Conservation (phyloP, 371 early-diverging fungal genomes). For the Synchytrium microbalum region DNA sequence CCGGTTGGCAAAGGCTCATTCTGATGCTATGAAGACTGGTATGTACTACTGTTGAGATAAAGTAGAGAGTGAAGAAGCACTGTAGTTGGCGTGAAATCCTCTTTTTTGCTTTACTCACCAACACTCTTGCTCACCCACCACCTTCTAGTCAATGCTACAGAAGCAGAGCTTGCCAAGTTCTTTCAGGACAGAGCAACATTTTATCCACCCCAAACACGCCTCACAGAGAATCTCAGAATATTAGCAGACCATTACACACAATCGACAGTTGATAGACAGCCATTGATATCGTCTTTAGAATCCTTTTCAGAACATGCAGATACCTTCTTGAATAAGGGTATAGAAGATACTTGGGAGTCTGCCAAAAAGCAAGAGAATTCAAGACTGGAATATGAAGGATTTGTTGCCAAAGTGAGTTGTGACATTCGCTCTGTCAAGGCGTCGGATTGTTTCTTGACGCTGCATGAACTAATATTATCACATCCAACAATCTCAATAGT, state of each 20-base stretch:
- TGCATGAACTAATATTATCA: not conserved
- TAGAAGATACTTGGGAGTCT: not conserved
- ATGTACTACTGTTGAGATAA: too few relatives aligned
- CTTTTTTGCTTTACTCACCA: not conserved
- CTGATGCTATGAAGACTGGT: not conserved
- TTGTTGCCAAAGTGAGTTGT: not conserved
- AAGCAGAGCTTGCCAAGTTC: not conserved
- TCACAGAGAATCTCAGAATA: not conserved
- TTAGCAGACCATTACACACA: not conserved
- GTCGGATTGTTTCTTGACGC: too few relatives aligned
- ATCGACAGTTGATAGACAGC: not conserved
- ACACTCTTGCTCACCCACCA: not conserved
- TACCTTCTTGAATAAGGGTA: not conserved
- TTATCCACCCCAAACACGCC: not conserved
- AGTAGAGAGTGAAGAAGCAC: too few relatives aligned
- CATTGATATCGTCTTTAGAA: not conserved
- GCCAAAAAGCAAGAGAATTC: not conserved
- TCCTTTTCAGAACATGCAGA: not conserved
- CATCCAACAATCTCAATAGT: not conserved
- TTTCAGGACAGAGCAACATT: not conserved
- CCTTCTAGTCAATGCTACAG: not conserved
- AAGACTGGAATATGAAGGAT: not conserved
- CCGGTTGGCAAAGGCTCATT: not conserved
- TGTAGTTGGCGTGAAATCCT: not conserved
- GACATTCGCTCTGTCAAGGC: too few relatives aligned